Conservation (phyloP, 1,139 yeast species). For the Candida tropicalis region DNA sequence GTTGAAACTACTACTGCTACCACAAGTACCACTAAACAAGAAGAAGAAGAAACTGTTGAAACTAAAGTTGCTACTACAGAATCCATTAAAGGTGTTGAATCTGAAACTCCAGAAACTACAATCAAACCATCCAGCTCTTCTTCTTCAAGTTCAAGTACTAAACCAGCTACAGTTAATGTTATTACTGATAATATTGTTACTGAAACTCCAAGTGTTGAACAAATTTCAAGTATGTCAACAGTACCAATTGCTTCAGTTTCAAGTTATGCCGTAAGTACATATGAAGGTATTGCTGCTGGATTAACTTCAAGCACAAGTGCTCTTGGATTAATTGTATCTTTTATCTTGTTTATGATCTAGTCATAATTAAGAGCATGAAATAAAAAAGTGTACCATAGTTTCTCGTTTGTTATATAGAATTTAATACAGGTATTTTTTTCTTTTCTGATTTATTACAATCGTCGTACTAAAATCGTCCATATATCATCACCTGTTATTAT, state of each 20-base stretch:
- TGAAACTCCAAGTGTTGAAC: slow-evolving; percentile 23
- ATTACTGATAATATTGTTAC: slow-evolving; percentile 35
- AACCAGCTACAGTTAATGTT: slow-evolving; percentile 28
- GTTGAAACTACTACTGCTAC: slow-evolving; percentile 5
- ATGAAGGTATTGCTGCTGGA: slow-evolving; percentile 26
- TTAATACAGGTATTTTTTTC: slow-evolving; percentile 3
- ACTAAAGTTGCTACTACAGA: slow-evolving; percentile 6
- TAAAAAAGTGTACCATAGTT: too few species aligned
- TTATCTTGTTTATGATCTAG: slow-evolving; percentile 16
- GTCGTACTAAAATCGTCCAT: neutral
- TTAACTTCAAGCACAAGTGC: slow-evolving; percentile 21
- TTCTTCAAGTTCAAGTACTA: slow-evolving; percentile 5
- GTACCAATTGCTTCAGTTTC: slow-evolving; percentile 3
- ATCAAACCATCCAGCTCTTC: slow-evolving; percentile 14
- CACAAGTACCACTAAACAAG: slow-evolving; percentile 15
- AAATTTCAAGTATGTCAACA: slow-evolving; percentile 5
- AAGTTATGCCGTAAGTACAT: slow-evolving; percentile 15
- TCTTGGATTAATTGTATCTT: slow-evolving; percentile 20
- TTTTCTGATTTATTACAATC: too few species aligned
- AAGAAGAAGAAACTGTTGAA: slow-evolving; percentile 5
- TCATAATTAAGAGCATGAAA: too few species aligned
- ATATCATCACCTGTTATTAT: neutral
- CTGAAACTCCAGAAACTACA: slow-evolving; percentile 31
- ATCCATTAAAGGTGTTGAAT: slow-evolving; percentile 18
- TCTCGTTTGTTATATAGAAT: neutral